These are phyloP conservation scores for Gymnopus androsaceus DNA, from an alignment of 1,284 basidiomycete species.

Conservation along the genomic window DNA sequence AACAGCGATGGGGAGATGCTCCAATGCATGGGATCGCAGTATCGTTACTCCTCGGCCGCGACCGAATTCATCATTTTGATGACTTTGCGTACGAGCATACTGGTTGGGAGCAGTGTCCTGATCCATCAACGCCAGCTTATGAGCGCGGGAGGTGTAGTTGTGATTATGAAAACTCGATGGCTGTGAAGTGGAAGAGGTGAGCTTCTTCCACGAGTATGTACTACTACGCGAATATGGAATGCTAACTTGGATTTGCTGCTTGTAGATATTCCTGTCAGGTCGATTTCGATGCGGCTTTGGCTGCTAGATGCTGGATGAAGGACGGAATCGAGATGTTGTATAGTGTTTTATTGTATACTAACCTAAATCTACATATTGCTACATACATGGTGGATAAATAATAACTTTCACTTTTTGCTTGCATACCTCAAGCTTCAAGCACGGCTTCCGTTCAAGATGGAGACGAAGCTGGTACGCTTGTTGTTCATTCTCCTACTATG, in stretches of 20 bases:
- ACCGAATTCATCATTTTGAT: conserved; percentile 73
- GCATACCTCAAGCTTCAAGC: too few species aligned
- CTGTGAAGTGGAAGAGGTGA: conserved; percentile 9
- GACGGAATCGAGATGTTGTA: too few species aligned
- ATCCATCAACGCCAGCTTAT: conserved; percentile 41
- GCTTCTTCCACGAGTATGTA: neutral
- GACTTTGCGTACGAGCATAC: conserved; percentile 62
- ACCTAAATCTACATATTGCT: too few species aligned
- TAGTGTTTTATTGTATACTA: too few species aligned
- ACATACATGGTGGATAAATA: too few species aligned
- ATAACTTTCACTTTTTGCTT: too few species aligned
- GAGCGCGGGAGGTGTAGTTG: conserved; percentile 51
- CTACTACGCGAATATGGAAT: neutral
- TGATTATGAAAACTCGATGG: conserved; percentile 48
- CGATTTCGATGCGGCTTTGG: neutral
- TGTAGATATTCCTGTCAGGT: conserved; percentile 1
- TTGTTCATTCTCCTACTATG: too few species aligned
- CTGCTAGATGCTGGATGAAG: neutral
- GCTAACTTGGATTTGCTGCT: neutral
- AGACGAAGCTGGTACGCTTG: too few species aligned
- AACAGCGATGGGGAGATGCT: conserved; percentile 79
- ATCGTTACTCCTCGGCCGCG: conserved; percentile 62
- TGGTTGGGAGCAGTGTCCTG: conserved; percentile 65
- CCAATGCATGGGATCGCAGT: conserved; percentile 81
- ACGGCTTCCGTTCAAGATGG: too few species aligned